Base-by-base conservation (phyloP, 2,329 filamentous ascomycete species). In the Calonectria pteridis region DNA sequence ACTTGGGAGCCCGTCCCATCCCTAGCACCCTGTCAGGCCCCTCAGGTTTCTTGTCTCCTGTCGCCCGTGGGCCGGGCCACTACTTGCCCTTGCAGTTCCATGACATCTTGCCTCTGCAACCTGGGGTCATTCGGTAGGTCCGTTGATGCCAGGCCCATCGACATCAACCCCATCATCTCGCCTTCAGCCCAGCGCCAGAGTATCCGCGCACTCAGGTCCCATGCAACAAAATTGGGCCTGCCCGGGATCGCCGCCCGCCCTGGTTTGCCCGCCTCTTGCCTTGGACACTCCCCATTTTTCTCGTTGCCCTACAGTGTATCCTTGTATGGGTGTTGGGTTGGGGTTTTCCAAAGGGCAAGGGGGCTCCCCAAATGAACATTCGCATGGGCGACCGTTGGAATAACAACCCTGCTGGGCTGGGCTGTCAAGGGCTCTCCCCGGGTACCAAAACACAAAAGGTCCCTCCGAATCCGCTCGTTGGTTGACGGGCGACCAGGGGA, bases 181-280 rank as follows among this genome's bases (percentile, higher is more conserved):
- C 31, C 23, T 62, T 40, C 55, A 62, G 55, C 55, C 55, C 55
- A 62, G 35, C 35, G 55, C 33, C 55, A 62, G 26, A 28, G 55
- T 40, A 62, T 35, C 55, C 55, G 35, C 33, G 23, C 49, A 43
- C 50, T 67, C 68, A 62, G 43, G 67, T 68, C 74, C 73, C 68
- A 35, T 46, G 68, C 70, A 68, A 66, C 71, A 72, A 77, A 55
- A 68, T 59, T 77, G 29, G 78, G 51, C 75, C 74, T 71, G 75
- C 76, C 78, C 73, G 77, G 78, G 78, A 78, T 76, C 26, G 37
- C 59, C 35, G 58, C 58, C 35, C 40, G 55, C 33, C 33, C 37
- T 46, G 16, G 40, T 55, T 59, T 65, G 71, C 58, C 65, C 20
- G 20, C 14, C 31, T 53, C 33, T 46, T 23, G 65, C 29, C 29